Percentiles rank a stretch among this genome's conserved stretches.
Evolutionary conservation across 2,329 filamentous ascomycete species (phyloP).

Genomic region (Talaromyces sp.): DNA sequence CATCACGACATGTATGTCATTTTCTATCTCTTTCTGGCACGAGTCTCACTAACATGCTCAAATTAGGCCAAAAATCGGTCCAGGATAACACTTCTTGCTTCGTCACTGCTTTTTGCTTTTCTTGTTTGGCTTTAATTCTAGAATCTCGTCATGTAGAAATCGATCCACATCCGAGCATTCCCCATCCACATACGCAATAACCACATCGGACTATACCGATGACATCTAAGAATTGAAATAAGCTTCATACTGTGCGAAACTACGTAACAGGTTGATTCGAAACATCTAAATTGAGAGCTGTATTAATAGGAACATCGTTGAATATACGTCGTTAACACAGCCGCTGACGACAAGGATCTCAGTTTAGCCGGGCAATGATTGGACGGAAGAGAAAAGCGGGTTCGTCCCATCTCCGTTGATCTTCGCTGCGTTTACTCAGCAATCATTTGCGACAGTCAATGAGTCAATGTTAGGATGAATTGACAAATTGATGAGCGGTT

Average conservation of each 20-base stretch:
- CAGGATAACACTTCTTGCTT: slow-evolving; percentile 29
- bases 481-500: too few relatives aligned
- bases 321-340: background rate
- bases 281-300: background rate
- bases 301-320: background rate
- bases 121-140: background rate
- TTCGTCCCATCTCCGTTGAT: slow-evolving; percentile 3
- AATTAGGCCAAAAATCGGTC: slow-evolving; percentile 29
- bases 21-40: background rate
- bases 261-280: background rate
- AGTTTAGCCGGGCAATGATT: background rate
- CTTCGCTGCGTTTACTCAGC: background rate
- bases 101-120: background rate
- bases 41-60: slow-evolving; percentile 4
- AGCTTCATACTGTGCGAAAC: background rate
- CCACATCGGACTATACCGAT: too few relatives aligned
- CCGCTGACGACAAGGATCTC: slow-evolving; percentile 11
- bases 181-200: slow-evolving; percentile 2
- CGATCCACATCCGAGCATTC: background rate
- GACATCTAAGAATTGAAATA: background rate
- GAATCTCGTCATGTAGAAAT: background rate
- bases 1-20: slow-evolving; percentile 83
- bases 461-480: background rate
- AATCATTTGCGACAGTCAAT: background rate
- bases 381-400: slow-evolving; percentile 9